Conservation (phyloP, 2,329 filamentous ascomycete genomes). For the Diplocarpon rosae region DNA sequence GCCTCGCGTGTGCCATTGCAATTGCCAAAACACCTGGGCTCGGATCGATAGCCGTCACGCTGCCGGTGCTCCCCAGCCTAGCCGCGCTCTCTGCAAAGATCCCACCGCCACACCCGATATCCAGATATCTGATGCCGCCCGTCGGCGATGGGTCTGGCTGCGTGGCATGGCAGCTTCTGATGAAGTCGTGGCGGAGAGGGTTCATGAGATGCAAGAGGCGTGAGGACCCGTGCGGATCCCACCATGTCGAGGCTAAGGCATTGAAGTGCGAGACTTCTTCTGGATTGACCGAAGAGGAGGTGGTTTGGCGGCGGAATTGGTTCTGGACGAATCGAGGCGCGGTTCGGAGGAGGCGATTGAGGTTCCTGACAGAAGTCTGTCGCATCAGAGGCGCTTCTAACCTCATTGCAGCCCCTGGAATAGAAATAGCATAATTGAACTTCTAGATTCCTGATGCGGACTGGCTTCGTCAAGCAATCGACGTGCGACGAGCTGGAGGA, state of each 20-base stretch:
- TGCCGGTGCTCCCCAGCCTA: constrained; percentile 48
- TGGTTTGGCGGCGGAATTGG: constrained; percentile 15
- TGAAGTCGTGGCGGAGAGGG: constrained; percentile 88
- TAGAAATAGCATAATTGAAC: background rate
- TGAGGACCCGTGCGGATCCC: constrained; percentile 89
- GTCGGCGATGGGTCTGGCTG: constrained; percentile 33
- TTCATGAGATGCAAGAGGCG: constrained; percentile 96
- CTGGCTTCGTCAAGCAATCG: background rate
- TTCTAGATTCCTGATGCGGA: background rate
- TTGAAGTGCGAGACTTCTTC: constrained; percentile 92
- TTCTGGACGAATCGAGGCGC: constrained; percentile 24
- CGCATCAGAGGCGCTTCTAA: background rate
- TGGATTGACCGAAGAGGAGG: constrained; percentile 65
- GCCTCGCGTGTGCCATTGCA: constrained; percentile 62
- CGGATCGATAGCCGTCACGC: constrained; percentile 69
- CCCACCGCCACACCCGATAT: constrained; percentile 90
- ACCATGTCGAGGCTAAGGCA: constrained; percentile 86
- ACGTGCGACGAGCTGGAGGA: background rate
- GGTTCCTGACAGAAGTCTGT: constrained; percentile 22
- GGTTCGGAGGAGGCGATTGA: constrained; percentile 24
- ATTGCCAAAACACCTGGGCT: constrained; percentile 63
- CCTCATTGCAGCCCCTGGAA: background rate
- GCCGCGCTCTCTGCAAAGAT: constrained; percentile 90
- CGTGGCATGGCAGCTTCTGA: constrained; percentile 56
- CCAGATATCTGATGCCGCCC: constrained; percentile 58